Base-by-base conservation (phyloP, 495 filamentous ascomycete species). In the Platismatia glauca region DNA sequence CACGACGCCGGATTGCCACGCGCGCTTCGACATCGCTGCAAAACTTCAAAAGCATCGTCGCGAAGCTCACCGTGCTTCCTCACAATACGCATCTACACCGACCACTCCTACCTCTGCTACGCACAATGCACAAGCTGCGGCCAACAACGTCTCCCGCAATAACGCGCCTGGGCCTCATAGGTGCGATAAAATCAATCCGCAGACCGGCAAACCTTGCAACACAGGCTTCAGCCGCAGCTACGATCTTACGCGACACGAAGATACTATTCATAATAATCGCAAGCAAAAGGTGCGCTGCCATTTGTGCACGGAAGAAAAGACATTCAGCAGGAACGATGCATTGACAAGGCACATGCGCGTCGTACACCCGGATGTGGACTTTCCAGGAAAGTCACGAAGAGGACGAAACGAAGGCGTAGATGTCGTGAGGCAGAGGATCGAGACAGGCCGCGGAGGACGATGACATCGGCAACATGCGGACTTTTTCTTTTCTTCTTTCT, bases 271-370 rank as follows among this genome's bases (percentile, higher is more conserved):
- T 79, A 96, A 96, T 67, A 88, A 86, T 7, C 82, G 86, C 68
- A 96, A 96, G 82, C 85, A 90, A 70, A 97, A 98, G 76, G 91
- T 96, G n/a, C 86, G 90, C 29, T 98, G 93, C 73, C 85, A 91
- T 59, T 75, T 95, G 55, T 97, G 93, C 75, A 91, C 89, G n/a
- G 94, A 97, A 66, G 92, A 97, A 70, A 97, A 97, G 80, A 93
- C 90, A 0, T 97, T 97, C 70, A 93, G 88, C 62, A 83, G 94
- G 66, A 92, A 91, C 66, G 94, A 97, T 78, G 94, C 85, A 3
- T 81, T 96, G 46, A 97, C 93, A 18, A 80, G 93, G 61, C 93
- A 97, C 74, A 92, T 95, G 82, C 84, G 89, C 27, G 90, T 95
- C 55, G 90, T 91, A 59, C 91, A 95, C 70, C 89, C 89, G 0